These are phyloP conservation scores for Xylaria longipes DNA, from an alignment of 495 filamentous ascomycete genomes.

Conservation along the genomic window DNA sequence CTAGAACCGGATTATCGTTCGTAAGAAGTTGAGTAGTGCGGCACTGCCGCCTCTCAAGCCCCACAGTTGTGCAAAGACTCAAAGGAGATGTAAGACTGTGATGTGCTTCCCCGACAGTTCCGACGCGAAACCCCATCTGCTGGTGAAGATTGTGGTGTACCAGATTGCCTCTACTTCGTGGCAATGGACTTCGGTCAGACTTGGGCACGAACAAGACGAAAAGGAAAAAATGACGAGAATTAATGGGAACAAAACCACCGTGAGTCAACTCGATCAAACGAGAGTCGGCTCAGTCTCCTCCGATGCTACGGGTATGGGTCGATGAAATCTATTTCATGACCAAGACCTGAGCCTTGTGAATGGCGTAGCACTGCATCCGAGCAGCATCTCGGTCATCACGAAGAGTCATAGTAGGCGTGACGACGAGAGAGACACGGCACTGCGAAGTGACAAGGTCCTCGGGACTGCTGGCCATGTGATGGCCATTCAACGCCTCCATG, in stretches of 20 bases:
- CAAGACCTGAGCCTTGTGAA: constrained; percentile 42
- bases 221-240: neutral
- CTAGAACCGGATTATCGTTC: neutral
- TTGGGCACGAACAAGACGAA: neutral
- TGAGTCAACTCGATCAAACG: neutral
- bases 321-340: constrained; percentile 32
- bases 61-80: neutral
- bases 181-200: neutral
- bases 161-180: neutral
- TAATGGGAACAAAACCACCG: neutral
- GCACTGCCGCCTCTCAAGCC: neutral
- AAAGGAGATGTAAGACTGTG: neutral
- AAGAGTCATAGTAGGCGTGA: constrained; percentile 44
- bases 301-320: neutral
- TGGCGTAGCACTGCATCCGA: constrained; percentile 28
- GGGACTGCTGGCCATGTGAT: constrained; percentile 23
- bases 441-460: constrained; percentile 41
- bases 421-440: constrained; percentile 42
- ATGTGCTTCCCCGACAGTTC: neutral
- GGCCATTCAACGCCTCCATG: constrained; percentile 39
- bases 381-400: constrained; percentile 41
- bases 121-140: neutral
- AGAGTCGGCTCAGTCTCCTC: neutral
- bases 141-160: neutral
- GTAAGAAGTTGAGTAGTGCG: neutral